Evolutionary conservation across 805 yeast species (phyloP), one percentile per base, ranked within the genome.

Genomic region (Candida namnaoensis): DNA sequence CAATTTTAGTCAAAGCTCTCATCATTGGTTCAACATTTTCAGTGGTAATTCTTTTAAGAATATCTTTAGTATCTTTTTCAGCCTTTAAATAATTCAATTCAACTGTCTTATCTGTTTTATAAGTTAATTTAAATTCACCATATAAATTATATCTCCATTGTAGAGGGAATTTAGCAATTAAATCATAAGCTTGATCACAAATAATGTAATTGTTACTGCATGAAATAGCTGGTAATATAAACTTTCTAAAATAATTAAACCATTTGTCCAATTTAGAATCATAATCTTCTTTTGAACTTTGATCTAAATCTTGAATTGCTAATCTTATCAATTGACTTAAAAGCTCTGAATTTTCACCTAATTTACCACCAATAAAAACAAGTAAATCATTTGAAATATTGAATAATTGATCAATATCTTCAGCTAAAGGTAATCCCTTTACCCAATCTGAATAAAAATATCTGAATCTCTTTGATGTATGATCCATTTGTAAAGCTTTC

Each of bases 41-140:
- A 37, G 81, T 82, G 19, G 95, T 86, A 25, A 91, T 67, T 43
- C 96, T 69, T 55, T 91, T 90, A 48, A 91, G 63, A 3, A 81
- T 71, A 54, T 79, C 81, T 52, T 82, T 87, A 1, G 95, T 85
- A 34, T 82, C 76, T 56, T 84, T 87, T 54, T 82, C 93, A 0
- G 95, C 82, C 43, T 68, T 75, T 13, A 75, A 74, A 42, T 75
- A 74, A 5, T 81, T 78, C 26, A 79, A 62, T 46, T 78, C 81
- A 6, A 85, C 67, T 15, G 66, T 66, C 0, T 77, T 66, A 42
- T 72, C 66, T 44, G 71, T 76, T 51, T 82, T 82, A 4, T 80
- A 67, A 4, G 76, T 58, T 4, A 72, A 77, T 32, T 70, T 72
- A 56, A 87, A 71, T 50, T 88, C 96, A 34, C 95, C 93, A 56